Evolutionary conservation across 306 rosid genomes (phyloP).

Genomic region (Cicer arietinum): DNA sequence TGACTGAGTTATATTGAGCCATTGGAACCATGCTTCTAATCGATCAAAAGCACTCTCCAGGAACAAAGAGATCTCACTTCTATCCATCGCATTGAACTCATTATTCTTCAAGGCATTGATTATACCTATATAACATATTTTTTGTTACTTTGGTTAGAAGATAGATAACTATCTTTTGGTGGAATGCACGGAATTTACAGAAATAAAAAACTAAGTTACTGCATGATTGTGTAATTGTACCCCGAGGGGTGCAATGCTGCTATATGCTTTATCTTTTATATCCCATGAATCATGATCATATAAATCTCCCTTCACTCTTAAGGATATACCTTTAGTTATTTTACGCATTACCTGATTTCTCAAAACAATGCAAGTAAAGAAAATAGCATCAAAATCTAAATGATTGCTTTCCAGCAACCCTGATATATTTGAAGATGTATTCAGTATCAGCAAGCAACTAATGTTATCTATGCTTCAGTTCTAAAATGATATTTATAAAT

Average conservation of each 20-base stretch:
- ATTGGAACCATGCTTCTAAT: conserved; percentile 93
- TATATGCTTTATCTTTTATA: conserved; percentile 15
- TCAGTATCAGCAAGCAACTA: conserved; percentile 23
- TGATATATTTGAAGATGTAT: conserved; percentile 22
- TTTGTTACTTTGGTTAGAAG: conserved; percentile 33
- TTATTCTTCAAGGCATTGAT: conserved; percentile 65
- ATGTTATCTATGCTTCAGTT: conserved; percentile 23
- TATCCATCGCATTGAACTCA: conserved; percentile 63
- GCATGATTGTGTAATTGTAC: not conserved
- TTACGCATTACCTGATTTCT: conserved; percentile 5
- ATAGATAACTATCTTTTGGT: not conserved
- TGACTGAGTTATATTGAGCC: conserved; percentile 87
- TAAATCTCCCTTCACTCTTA: conserved; percentile 6
- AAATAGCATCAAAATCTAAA: conserved; percentile 30
- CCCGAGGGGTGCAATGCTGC: not conserved
- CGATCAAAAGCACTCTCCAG: conserved; percentile 80
- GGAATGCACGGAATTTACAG: not conserved
- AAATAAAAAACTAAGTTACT: conserved; percentile 11
- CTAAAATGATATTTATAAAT: conserved; percentile 7
- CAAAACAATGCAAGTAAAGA: conserved; percentile 8
- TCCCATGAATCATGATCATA: not conserved
- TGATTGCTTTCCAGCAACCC: conserved; percentile 32
- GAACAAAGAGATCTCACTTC: conserved; percentile 65
- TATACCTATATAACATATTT: conserved; percentile 63
- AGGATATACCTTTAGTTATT: conserved; percentile 14